A percentile compares a stretch with the other conserved stretches of the same genome.
phyloP scores from a whole-genome alignment of 345 rosid genomes.

The Acer saccharum region DNA sequence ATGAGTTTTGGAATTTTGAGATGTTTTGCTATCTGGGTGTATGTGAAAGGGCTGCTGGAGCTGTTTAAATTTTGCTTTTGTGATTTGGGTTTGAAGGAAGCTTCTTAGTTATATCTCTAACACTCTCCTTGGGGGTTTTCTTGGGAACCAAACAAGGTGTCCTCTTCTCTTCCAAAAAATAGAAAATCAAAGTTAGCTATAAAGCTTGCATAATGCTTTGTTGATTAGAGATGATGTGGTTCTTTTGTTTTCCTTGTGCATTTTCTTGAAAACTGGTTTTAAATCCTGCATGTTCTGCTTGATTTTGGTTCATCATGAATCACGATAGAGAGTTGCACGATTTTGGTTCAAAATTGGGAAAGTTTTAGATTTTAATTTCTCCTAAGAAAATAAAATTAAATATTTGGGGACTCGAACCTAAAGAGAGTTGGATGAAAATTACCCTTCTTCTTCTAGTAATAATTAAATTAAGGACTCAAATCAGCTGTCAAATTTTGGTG shows the following conservation, averaged over 20 bases:
- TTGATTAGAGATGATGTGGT: background rate
- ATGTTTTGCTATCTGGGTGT: too few species aligned
- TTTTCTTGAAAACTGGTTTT: too few species aligned
- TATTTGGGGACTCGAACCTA: too few species aligned
- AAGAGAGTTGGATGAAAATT: too few species aligned
- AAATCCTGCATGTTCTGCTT: background rate
- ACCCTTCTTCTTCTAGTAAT: too few species aligned
- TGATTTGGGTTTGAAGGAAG: background rate
- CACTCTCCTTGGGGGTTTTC: conserved; percentile 1
- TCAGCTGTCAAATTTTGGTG: too few species aligned
- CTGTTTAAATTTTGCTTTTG: too few species aligned
- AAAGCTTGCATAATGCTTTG: background rate
- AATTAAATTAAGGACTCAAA: background rate
- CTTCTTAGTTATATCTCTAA: background rate
- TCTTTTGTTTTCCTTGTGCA: too few species aligned
- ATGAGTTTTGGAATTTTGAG: too few species aligned
- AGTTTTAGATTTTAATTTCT: background rate
- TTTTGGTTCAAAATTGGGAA: background rate
- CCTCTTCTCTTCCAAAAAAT: background rate
- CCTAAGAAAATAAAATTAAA: background rate
- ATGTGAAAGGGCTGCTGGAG: too few species aligned
- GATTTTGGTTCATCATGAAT: background rate
- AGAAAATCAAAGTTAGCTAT: background rate
- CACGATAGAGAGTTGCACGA: conserved; percentile 1
- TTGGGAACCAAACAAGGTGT: background rate